Evolutionary conservation across 78 protist genomes (phyloP).

Genomic region (Guillardia theta): DNA sequence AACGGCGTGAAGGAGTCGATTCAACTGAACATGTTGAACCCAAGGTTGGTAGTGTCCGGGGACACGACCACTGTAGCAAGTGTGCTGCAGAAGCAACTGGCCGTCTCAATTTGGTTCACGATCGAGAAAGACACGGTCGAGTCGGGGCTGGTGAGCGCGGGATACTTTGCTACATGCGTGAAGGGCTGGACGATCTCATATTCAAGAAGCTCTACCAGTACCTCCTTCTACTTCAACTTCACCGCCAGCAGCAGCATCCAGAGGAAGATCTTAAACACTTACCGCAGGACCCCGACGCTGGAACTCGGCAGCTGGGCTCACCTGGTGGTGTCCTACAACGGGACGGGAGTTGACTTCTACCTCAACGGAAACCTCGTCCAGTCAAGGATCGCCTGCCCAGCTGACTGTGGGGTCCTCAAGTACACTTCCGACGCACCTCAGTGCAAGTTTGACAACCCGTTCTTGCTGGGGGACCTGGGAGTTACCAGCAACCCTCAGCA

Average conservation of each 20-base stretch:
- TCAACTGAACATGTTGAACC: too few relatives aligned
- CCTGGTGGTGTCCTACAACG: background rate
- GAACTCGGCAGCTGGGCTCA: background rate
- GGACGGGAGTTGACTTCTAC: background rate
- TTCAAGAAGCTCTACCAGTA: background rate
- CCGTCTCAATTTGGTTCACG: background rate
- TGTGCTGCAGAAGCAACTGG: background rate
- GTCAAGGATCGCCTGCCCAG: background rate
- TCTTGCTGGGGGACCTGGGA: background rate
- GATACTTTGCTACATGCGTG: background rate
- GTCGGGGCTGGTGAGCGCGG: background rate
- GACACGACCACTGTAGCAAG: too few relatives aligned
- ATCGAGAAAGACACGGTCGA: too few relatives aligned
- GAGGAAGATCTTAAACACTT: too few relatives aligned
- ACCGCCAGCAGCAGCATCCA: background rate
- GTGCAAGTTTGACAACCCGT: too few relatives aligned
- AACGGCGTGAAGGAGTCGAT: too few relatives aligned
- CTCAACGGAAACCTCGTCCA: background rate
- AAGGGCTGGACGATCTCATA: background rate
- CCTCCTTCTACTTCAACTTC: background rate
- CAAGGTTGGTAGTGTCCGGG: too few relatives aligned
- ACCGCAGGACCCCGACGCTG: background rate
- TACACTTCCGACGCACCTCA: background rate
- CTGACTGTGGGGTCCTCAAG: background rate
- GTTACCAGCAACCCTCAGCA: background rate